phyloP scores from a whole-genome alignment of 2,329 filamentous ascomycete species.

The Calonectria pteridis region DNA sequence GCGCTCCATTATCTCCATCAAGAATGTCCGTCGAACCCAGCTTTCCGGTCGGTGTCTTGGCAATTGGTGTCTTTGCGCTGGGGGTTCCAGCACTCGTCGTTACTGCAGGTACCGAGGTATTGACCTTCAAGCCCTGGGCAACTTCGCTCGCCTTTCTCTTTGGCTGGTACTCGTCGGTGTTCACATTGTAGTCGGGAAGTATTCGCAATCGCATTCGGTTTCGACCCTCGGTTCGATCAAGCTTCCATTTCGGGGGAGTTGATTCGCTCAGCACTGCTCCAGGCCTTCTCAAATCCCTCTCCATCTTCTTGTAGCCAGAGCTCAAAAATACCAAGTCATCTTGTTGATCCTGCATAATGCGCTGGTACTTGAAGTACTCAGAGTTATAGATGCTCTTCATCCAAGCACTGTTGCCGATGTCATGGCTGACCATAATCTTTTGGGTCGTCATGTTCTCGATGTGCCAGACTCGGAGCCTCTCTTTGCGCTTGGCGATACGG shows the following conservation, averaged over 20 bases:
- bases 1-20: conserved; percentile 36
- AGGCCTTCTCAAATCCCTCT: conserved; percentile 81
- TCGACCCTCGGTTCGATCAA: conserved; percentile 94
- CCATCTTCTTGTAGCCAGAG: conserved; percentile 81
- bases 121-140: conserved; percentile 52
- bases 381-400: conserved; percentile 95
- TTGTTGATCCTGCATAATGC: conserved; percentile 91
- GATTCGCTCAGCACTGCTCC: conserved; percentile 83
- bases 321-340: conserved; percentile 86
- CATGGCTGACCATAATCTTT: conserved; percentile 82
- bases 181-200: conserved; percentile 79
- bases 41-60: conserved; percentile 32
- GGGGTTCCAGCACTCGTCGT: conserved; percentile 22
- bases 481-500: conserved; percentile 81
- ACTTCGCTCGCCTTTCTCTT: conserved; percentile 75
- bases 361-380: conserved; percentile 91
- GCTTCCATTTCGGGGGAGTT: conserved; percentile 81
- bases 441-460: conserved; percentile 76
- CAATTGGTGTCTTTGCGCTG: conserved; percentile 29
- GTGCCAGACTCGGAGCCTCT: conserved; percentile 86
- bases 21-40: conserved; percentile 11
- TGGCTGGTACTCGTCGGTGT: conserved; percentile 83
- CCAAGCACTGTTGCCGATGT: conserved; percentile 90
- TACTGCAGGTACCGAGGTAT: conserved; percentile 42
- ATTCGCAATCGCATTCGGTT: conserved; percentile 94